These are phyloP conservation scores for Malassezia globosa DNA, from an alignment of 1,284 basidiomycete genomes.

Conservation along the genomic window DNA sequence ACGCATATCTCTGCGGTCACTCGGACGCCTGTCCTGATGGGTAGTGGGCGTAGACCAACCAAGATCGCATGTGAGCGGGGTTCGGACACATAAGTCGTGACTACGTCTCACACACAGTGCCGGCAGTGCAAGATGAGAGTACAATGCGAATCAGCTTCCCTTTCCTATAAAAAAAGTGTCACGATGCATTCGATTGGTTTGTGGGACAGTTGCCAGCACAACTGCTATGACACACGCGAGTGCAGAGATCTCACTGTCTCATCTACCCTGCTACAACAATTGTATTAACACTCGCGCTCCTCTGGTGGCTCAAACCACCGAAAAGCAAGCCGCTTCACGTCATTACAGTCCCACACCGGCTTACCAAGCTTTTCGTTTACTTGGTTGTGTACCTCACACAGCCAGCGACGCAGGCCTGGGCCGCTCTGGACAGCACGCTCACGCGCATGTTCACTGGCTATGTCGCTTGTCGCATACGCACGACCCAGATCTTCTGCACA, in stretches of 20 bases:
- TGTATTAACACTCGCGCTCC: conserved; percentile 27
- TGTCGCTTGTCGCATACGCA: conserved; percentile 25
- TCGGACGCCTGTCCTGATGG: too few species aligned
- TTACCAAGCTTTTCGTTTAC: conserved; percentile 43
- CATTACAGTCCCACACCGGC: conserved; percentile 28
- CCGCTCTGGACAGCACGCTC: conserved; percentile 18
- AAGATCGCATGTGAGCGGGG: too few species aligned
- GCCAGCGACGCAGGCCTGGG: conserved; percentile 26
- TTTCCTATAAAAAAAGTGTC: too few species aligned
- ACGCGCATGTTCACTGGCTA: conserved; percentile 18
- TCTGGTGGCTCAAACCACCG: conserved; percentile 39
- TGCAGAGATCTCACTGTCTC: too few species aligned
- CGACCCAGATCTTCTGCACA: conserved; percentile 34
- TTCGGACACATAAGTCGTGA: too few species aligned
- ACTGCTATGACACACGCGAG: too few species aligned
- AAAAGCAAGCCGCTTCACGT: conserved; percentile 22
- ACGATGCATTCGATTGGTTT: too few species aligned
- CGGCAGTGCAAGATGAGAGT: too few species aligned
- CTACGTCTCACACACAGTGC: too few species aligned
- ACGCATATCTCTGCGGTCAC: too few species aligned
- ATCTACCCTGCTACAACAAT: background rate
- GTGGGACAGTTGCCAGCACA: background rate
- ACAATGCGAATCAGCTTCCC: too few species aligned
- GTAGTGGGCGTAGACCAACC: too few species aligned
- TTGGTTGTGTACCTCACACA: conserved; percentile 43